Conservation (phyloP, 352 stramenopile species). For the Pythium grandisporangium region DNA sequence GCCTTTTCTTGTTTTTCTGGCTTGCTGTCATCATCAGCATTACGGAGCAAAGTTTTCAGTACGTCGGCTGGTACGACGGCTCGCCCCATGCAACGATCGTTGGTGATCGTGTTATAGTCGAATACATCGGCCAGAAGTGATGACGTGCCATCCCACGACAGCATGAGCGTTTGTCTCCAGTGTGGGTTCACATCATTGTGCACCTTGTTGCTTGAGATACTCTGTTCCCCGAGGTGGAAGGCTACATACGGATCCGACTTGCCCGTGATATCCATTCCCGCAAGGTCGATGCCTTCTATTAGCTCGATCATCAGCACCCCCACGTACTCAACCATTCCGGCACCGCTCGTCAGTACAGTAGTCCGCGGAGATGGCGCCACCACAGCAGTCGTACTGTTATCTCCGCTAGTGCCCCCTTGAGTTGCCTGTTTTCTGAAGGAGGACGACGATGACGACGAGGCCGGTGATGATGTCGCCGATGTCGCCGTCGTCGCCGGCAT, state of each 20-base stretch:
- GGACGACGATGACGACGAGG: background rate
- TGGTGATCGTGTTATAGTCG: slow-evolving; percentile 60
- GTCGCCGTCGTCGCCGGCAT: no score
- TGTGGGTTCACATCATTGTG: slow-evolving; percentile 60
- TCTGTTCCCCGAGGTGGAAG: slow-evolving; percentile 64
- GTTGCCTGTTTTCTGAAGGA: no score
- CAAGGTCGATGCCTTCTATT: slow-evolving; percentile 47
- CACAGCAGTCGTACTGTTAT: no score
- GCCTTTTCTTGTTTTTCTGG: no score
- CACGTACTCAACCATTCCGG: slow-evolving; percentile 77
- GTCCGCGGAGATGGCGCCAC: no score
- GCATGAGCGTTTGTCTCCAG: slow-evolving; percentile 62
- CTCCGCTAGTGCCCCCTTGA: no score
- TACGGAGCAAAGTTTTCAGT: slow-evolving; percentile 21
- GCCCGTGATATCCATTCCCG: slow-evolving; percentile 63
- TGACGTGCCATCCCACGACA: slow-evolving; percentile 70
- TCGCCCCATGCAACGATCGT: slow-evolving; percentile 59
- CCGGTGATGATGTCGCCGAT: no score
- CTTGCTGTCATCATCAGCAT: background rate
- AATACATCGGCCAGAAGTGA: slow-evolving; percentile 59
- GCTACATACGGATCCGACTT: slow-evolving; percentile 78
- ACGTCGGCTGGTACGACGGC: slow-evolving; percentile 29
- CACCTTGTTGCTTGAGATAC: slow-evolving; percentile 53
- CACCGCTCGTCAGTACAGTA: no score
- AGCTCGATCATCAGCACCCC: slow-evolving; percentile 71